Base-by-base conservation (phyloP, 148 eudicot genomes). In the Persicaria maculosa region DNA sequence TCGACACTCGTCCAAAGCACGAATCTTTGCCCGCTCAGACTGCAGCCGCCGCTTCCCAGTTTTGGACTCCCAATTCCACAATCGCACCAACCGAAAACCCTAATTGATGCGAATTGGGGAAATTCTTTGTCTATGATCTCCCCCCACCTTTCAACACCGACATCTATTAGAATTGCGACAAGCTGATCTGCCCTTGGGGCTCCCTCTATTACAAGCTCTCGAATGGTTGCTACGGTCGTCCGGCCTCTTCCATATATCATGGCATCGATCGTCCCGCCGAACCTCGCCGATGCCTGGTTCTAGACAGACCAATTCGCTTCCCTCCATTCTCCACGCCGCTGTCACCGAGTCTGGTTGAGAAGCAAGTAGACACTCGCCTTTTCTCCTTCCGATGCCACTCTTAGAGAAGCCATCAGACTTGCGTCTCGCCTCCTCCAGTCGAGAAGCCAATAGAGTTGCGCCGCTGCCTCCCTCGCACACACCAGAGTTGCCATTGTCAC, bases 91-190 rank as follows among this genome's bases (percentile, higher is more conserved):
- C 36, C 25, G 43, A 16, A 52, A 25, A 4, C 69, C 69, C 31
- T 40, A 64, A 31, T 40, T 74, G 72, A 9, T 93, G 98, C 67
- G 68, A 76, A 1, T 36, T 50, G 4, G 98, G 98, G 0, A 86
- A 72, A 68, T 75, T 93, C 54, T 93, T 81, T 69, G 82, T 93
- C 0, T 91, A 91, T 86, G 81, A 85, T 7, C 90, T 93, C 1
- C 97, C 98, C 0, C 47, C 81, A 0, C n/a, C 72, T 0, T 85
- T 91, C 61, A 93, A 93, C 81, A 52, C 77, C 47, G 88, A 90
- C 2, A 62, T 93, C 1, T 61, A 85, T 25, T 36, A 75, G 31
- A 87, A 86, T 14, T 93, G 98, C 69, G 75, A 83, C 4, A 79
- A 84, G 8, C 50, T n/a, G n/a, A n/a, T 91, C 4, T 86, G 72